Evolutionary conservation across 2,329 filamentous ascomycete genomes (phyloP), one percentile per base, ranked within the genome.

Genomic region (Bipolaris victoriae): DNA sequence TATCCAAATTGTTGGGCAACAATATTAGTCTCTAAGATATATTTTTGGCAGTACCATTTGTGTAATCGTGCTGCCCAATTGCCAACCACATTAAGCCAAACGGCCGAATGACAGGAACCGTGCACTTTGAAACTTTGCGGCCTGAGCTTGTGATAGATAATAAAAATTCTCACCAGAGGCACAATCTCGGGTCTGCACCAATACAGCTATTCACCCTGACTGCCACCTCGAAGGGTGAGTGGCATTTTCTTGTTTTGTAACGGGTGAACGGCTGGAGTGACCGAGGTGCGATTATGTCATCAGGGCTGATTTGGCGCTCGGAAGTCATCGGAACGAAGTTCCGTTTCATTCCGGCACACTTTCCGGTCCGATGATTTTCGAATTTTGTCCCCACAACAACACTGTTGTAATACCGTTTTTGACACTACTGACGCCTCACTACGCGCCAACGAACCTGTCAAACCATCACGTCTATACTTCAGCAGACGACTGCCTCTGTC

Each of bases 331-430:
- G 63, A 58, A 51, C 22, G 9, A 6, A 20, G 15, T 52, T 53
- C 63, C 63, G 63, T 52, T 43, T 53, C 53, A 44, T 52, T 49
- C 63, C 63, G 61, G 53, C 35, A 52, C 31, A 45, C 20, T 52
- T 52, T 26, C 10, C 22, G 31, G 49, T 52, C 49, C 22, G 16
- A n/a, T 52, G 49, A 52, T 52, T 52, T 40, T 44, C 49, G 49
- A 52, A 52, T 52, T 52, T 52, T 52, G 49, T 45, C 49, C 49
- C 49, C 49, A 52, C 49, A 52, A 51, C 39, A 49, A 39, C 46
- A 49, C 35, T 49, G 46, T 31, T 20, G 46, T 35, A 35, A 35
- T 49, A 49, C 46, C 31, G 46, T 39, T 49, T 37, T 49, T 35
- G 46, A 49, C 24, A 49, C 46, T 39, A 22, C 35, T 26, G 33